Percentiles rank a stretch among this genome's conserved stretches.
Evolutionary conservation across 257 asterid species (phyloP).

Genomic region (Echites panduratus): DNA sequence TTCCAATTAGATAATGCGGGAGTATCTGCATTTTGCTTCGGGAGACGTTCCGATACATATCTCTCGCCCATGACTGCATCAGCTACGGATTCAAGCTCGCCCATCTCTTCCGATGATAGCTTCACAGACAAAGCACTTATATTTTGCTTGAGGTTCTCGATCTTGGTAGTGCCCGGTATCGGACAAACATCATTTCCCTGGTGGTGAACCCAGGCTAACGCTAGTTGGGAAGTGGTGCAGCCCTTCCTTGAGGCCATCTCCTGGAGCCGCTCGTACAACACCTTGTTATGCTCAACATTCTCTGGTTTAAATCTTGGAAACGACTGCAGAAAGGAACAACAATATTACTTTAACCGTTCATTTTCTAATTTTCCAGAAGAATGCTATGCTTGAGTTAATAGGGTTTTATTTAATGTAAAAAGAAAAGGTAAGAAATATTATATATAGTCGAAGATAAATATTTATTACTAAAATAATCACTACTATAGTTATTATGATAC

Average conservation of each 20-base stretch:
- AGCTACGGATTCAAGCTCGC: conserved; percentile 29
- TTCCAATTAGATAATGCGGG: conserved; percentile 32
- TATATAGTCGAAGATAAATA: no score
- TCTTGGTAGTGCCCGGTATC: conserved; percentile 36
- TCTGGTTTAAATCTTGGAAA: conserved; percentile 26
- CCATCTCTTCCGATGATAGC: conserved; percentile 22
- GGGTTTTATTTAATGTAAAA: no score
- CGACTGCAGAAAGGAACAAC: background rate
- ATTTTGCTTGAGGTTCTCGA: conserved; percentile 30
- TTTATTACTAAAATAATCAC: no score
- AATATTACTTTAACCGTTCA: no score
- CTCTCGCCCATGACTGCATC: conserved; percentile 28
- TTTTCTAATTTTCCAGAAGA: no score
- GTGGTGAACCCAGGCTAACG: conserved; percentile 38
- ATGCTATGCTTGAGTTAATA: no score
- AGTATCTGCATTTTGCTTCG: conserved; percentile 18
- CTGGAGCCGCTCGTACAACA: conserved; percentile 17
- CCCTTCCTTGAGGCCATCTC: conserved; percentile 30
- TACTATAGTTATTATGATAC: no score
- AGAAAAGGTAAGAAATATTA: no score
- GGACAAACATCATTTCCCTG: conserved; percentile 32
- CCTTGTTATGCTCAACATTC: conserved; percentile 25
- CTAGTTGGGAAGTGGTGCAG: conserved; percentile 31
- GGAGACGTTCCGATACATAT: background rate
- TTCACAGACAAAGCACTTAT: conserved; percentile 26